These are phyloP conservation scores for Candida hungchunana DNA, from an alignment of 805 yeast species.

Conservation along the genomic window DNA sequence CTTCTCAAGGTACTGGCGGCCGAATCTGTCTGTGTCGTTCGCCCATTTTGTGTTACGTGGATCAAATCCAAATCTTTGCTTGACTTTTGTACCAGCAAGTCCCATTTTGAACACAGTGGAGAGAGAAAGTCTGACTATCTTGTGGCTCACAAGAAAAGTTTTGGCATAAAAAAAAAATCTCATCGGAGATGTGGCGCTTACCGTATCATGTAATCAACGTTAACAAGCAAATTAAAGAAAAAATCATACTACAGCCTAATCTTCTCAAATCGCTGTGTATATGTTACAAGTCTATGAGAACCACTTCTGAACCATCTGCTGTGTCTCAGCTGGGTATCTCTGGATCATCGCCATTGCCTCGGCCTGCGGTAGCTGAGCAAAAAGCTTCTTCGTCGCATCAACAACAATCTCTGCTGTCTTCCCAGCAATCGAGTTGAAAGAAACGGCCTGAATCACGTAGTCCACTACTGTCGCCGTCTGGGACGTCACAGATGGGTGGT, in stretches of 20 bases:
- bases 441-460: conserved; percentile 67
- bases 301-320: conserved; percentile 56
- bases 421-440: conserved; percentile 64
- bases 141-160: neutral
- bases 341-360: conserved; percentile 63
- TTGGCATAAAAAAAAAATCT: conserved; percentile 4
- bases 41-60: conserved; percentile 96
- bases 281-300: conserved; percentile 36
- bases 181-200: neutral
- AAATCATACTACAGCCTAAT: neutral
- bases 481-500: conserved; percentile 52
- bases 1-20: conserved; percentile 76
- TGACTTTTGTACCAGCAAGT: conserved; percentile 72
- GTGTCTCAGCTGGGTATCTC: conserved; percentile 57
- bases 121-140: neutral
- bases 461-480: conserved; percentile 63
- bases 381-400: conserved; percentile 55
- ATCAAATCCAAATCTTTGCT: conserved; percentile 84
- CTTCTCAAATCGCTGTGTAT: too few relatives aligned
- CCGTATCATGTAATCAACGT: neutral
- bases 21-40: conserved; percentile 76
- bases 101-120: conserved; percentile 47
- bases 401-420: conserved; percentile 66
- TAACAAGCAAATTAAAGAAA: conserved; percentile 1
- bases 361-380: conserved; percentile 61